Evolutionary conservation across 768 basidiomycete genomes (phyloP), one percentile per base, ranked within the genome.

Genomic region (Rhodotorula taiwanensis): DNA sequence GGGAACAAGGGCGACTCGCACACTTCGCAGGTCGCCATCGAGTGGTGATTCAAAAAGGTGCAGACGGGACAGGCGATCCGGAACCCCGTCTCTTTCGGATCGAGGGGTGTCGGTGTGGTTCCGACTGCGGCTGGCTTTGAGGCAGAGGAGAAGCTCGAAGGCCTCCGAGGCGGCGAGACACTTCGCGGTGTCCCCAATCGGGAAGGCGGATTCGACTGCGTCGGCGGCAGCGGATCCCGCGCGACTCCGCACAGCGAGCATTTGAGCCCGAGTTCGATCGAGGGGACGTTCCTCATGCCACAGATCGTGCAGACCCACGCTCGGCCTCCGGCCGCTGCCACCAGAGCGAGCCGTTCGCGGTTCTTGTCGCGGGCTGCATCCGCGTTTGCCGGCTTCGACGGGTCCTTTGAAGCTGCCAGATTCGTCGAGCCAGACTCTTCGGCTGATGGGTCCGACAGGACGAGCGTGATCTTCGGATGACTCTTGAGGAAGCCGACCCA

Each of bases 281-380:
- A 78, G n/a, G 86, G 84, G 5, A 86, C 82, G 75, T 94, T 95
- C 34, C 82, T 82, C 72, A 85, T 86, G 34, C 82, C 87, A 75
- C 93, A 98, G n/a, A 97, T 86, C 43, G 83, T 82, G 71, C 93
- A 97, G 73, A 85, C 81, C 91, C 90, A 93, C 62, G n/a, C 33
- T 23, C 34, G 23, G 16, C 78, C 57, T 5, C 62, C 13, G 6
- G 23, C 23, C 31, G 28, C 16, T n/a, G 33, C 28, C 27, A 4
- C 15, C 20, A 30, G 25, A 8, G 31, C 47, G 7, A 31, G 45
- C 21, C 42, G 44, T 4, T 52, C 31, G 30, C 5, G 28, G 27
- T 42, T 23, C 8, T 42, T 36, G 28, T 5, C 44, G n/a, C 36
- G 23, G 23, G 39, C 31, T 30, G 60, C 33, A 31, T 55, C 52